Conservation (phyloP, 2,329 filamentous ascomycete species). For the Xylaria digitata region DNA sequence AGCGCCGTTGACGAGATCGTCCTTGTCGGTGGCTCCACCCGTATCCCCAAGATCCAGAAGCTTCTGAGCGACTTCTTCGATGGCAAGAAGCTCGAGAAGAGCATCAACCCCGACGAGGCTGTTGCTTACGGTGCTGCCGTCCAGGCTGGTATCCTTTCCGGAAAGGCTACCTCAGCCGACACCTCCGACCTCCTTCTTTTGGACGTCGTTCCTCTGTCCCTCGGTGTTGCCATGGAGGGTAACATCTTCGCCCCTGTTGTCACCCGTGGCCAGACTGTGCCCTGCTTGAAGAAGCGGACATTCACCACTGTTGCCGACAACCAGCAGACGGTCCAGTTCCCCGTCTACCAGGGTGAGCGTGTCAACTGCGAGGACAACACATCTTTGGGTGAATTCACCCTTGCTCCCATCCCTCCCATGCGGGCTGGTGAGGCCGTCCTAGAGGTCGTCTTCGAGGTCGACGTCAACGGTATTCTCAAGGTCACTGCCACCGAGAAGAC, state of each 20-base stretch:
- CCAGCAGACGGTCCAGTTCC: conserved; percentile 89
- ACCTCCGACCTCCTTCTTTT: conserved; percentile 94
- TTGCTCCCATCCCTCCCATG: conserved; percentile 89
- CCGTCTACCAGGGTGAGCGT: conserved; percentile 94
- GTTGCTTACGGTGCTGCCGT: conserved; percentile 99
- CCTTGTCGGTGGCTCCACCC: conserved; percentile 97
- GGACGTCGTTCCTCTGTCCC: conserved; percentile 94
- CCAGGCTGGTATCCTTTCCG: conserved; percentile 97
- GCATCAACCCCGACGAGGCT: conserved; percentile 99
- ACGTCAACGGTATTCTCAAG: conserved; percentile 99
- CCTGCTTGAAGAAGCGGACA: conserved; percentile 81
- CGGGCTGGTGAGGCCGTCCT: conserved; percentile 95
- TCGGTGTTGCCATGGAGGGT: conserved; percentile 99
- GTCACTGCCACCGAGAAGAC: conserved; percentile 99
- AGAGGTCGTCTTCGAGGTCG: conserved; percentile 98
- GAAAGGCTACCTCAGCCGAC: conserved; percentile 95
- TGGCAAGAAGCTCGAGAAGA: conserved; percentile 99
- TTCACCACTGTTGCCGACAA: conserved; percentile 87
- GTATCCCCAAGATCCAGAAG: conserved; percentile 99
- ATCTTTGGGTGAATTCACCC: conserved; percentile 94
- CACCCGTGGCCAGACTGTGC: conserved; percentile 79
- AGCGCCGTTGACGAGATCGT: conserved; percentile 96
- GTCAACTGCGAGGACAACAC: conserved; percentile 99
- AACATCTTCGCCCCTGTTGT: conserved; percentile 98
- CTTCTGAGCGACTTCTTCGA: conserved; percentile 98